Conservation (phyloP, 1,139 yeast species). For the Sugiyamaella pinicola region DNA sequence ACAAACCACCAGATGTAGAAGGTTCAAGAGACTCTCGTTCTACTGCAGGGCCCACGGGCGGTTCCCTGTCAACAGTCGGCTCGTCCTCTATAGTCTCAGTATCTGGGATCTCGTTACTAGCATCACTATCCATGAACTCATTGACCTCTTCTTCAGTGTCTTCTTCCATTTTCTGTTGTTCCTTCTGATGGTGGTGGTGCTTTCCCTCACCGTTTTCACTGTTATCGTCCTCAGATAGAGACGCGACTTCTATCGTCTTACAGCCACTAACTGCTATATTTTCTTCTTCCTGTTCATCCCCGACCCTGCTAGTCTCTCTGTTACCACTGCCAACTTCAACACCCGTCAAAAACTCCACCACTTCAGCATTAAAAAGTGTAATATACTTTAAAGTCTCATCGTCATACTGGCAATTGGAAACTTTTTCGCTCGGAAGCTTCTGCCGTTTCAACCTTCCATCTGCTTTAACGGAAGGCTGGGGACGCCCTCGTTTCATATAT, state of each 20-base stretch:
- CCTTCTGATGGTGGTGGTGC: neutral
- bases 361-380: conserved; percentile 26
- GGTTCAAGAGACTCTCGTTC: neutral
- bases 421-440: neutral
- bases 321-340: neutral
- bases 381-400: conserved; percentile 19
- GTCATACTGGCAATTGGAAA: neutral
- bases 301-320: neutral
- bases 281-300: neutral
- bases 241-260: neutral
- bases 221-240: neutral
- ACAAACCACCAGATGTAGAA: conserved; percentile 31
- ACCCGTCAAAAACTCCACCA: conserved; percentile 29
- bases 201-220: neutral
- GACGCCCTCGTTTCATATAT: conserved; percentile 3
- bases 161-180: neutral
- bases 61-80: neutral
- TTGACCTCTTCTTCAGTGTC: too few species aligned
- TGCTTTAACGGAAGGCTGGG: neutral
- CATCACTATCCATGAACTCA: too few species aligned
- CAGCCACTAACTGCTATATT: neutral
- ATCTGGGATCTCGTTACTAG: neutral
- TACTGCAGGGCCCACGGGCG: neutral
- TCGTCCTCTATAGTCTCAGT: neutral
- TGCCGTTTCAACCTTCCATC: neutral